Base-by-base conservation (phyloP, 2,329 filamentous ascomycete genomes). In the Akanthomyces muscarius region DNA sequence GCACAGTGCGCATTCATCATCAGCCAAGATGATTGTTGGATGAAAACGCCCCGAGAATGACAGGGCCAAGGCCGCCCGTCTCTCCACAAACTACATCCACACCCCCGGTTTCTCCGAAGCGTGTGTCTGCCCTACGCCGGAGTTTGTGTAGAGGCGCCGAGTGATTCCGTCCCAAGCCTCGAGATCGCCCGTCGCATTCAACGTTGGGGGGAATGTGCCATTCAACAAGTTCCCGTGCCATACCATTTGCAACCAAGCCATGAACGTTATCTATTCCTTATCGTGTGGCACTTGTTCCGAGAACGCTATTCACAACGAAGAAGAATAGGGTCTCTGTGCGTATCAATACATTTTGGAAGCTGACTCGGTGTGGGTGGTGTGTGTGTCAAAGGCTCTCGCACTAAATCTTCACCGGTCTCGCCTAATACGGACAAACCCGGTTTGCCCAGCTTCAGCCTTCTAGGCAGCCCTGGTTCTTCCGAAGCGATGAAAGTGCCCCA, bases 371-470 rank as follows among this genome's bases (percentile, higher is more conserved):
- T 45, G 38, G 41, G 33, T n/a, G 25, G 6, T 8, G 33, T 52
- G 23, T 33, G 33, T 36, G 4, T 6, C 16, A 48, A 25, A 38
- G 25, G 16, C 14, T 45, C 33, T 36, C 33, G 33, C 8, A 23
- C 25, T 36, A 21, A 38, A 28, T 21, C 1, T 54, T 38, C n/a
- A 47, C 25, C 28, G 14, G 25, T 44, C 38, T 61, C 50, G 58
- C 21, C 61, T 57, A 62, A 51, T 36, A 63, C 53, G 61, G 61
- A 63, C 61, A 63, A 63, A 52, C 36, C 53, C 61, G 61, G 54
- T 48, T 47, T 25, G 51, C 18, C 21, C 45, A 28, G n/a, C 16
- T 10, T 52, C 33, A 61, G 47, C 33, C 57, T 57, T 45, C 50
- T 23, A 21, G 25, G 23, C 54, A 53, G 47, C 53, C 51, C 54